Base-by-base conservation (phyloP, 495 filamentous ascomycete species). In the Lasiosphaeris hirsuta region DNA sequence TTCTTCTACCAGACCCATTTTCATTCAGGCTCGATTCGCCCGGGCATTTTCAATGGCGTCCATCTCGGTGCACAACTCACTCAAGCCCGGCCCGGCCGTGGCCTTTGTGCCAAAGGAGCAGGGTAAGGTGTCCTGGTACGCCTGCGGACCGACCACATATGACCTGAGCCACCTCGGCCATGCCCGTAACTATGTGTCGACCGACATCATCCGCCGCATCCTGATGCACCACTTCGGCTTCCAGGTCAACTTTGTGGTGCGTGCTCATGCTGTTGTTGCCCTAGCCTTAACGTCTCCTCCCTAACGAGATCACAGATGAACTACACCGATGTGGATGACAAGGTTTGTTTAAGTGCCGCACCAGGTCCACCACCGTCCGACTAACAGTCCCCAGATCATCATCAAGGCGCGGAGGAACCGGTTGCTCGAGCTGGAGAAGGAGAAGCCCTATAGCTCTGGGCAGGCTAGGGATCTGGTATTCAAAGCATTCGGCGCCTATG, bases 71-170 rank as follows among this genome's bases (percentile, higher is more conserved):
- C 90, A 85, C 74, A 96, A 96, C 74, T 91, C 88, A 2, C 75
- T 96, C 52, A 87, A 86, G 43, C 81, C 78, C 35, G 78, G 86
- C 53, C 71, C 75, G 10, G 89, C 92, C 72, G 85, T 84, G 13
- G 81, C 83, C 2, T 96, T 96, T 62, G 74, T 89, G 19, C 92
- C 92, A 9, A 75, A 87, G 41, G 85, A 92, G 66, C 75, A 80
- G 17, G 87, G 83, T 53, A 87, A 87, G 61, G 82, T 96, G 2
- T 86, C 82, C 4, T 96, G 92, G 91, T 96, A 96, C 73, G 87
- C 83, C 42, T 96, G 90, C 75, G 90, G 93, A 1, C 93, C 93
- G 46, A 97, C 93, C 9, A 90, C 95, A 14, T 97, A 96, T 69
- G 92, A 96, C 68, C 87, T 90, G 73, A 82, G 88, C 56, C 90